Evolutionary conservation across 2,329 filamentous ascomycete species (phyloP), one percentile per base, ranked within the genome.

Genomic region (Torrubiellomyces zombiae): DNA sequence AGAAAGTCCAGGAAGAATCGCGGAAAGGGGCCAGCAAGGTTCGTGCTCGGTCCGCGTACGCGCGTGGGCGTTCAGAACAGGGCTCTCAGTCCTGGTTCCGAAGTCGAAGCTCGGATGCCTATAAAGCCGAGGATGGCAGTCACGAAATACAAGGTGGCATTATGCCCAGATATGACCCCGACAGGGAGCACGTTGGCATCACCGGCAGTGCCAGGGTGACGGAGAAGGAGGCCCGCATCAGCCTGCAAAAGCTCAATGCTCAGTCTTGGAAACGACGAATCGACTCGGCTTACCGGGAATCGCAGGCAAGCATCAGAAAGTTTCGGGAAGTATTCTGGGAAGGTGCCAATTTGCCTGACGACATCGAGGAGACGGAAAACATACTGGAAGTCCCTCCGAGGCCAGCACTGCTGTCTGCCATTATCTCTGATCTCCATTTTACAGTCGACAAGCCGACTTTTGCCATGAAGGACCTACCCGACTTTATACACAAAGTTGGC

Each of bases 241-340:
- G 67, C 38, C 60, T 98, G 9, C 65, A 89, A 39, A 58, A 70
- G 27, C 72, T 91, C 42, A 92, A 95, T 48, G 69, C 86, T 3
- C 74, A 82, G 39, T 85, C 80, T 28, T 98, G 89, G 89, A 93
- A 82, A 49, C 73, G 69, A 42, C 75, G 86, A 10, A 94, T 98
- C 32, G 82, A 93, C 41, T 65, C 70, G 25, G 72, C 75, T 14
- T 72, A 79, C 40, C 54, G 59, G 12, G 67, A 72, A 33, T 75
- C 85, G 25, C 75, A 67, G 30, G 64, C 67, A 16, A 69, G 71
- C n/a, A 79, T 86, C 47, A 75, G 71, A 34, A 82, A 91, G 31
- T 64, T 89, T 24, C 72, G 85, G 11, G 67, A 67, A 16, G 60
- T 78, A 6, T 89, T 94, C 42, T 86, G 78, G 66, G 85, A 85